phyloP scores from a whole-genome alignment of 2,329 filamentous ascomycete species.

The Fusarium torulosum region DNA sequence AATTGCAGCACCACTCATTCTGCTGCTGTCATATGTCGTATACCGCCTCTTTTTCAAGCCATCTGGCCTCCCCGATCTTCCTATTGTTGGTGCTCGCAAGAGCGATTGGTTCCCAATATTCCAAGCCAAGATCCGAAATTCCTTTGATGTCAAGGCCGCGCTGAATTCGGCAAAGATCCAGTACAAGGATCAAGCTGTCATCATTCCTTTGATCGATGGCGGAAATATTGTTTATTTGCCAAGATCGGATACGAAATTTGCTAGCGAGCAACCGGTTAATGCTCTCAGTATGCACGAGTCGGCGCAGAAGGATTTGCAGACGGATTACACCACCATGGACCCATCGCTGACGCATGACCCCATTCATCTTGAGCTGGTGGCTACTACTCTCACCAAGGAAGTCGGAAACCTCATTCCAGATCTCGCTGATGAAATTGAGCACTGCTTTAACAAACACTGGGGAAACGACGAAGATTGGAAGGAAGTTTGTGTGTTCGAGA shows the following conservation, averaged over 20 bases:
- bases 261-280: slow-evolving; percentile 11
- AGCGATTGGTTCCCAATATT: slow-evolving; percentile 19
- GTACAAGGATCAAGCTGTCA: slow-evolving; percentile 1
- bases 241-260: slow-evolving; percentile 16
- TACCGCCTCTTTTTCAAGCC: slow-evolving; percentile 10
- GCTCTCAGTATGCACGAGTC: slow-evolving; percentile 18
- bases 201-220: slow-evolving; percentile 3
- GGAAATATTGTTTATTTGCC: slow-evolving; percentile 4
- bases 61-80: slow-evolving; percentile 1
- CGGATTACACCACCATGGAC: slow-evolving; percentile 13
- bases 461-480: not conserved
- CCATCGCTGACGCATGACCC: slow-evolving; percentile 17
- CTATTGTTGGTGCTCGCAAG: not conserved
- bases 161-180: slow-evolving; percentile 5
- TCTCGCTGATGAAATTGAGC: slow-evolving; percentile 3
- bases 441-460: slow-evolving; percentile 4
- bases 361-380: slow-evolving; percentile 6
- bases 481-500: slow-evolving; percentile 1
- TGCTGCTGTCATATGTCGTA: not conserved
- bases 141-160: not conserved
- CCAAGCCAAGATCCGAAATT: slow-evolving; percentile 12
- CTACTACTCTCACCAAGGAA: slow-evolving; percentile 6
- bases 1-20: not conserved
- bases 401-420: slow-evolving; percentile 15
- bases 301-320: slow-evolving; percentile 4